A percentile compares a stretch with the other conserved stretches of the same genome.
Evolutionary conservation across 257 asterid species (phyloP).

Genomic region (Forsythia suspensa): DNA sequence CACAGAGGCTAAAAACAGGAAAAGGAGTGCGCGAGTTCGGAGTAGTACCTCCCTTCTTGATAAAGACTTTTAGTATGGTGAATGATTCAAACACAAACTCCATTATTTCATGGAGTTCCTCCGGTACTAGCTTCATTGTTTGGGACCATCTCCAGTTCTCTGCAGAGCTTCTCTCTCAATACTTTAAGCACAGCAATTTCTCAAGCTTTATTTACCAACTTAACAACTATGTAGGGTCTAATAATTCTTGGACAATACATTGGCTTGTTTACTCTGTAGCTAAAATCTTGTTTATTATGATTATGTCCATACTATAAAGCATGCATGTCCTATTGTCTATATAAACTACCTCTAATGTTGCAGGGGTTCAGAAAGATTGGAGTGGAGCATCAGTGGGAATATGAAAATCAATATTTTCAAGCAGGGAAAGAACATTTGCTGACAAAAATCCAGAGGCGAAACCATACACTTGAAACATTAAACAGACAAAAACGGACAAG

Average conservation of each 20-base stretch:
- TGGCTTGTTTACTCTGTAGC: background rate
- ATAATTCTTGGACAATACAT: background rate
- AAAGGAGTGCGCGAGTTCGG: conserved; percentile 10
- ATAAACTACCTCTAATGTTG: background rate
- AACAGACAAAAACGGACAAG: background rate
- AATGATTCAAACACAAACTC: conserved; percentile 51
- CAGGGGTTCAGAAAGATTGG: conserved; percentile 71
- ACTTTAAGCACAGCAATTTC: conserved; percentile 55
- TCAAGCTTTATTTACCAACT: conserved; percentile 69
- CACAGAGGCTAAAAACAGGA: background rate
- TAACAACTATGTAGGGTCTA: conserved; percentile 55
- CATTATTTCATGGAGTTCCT: conserved; percentile 48
- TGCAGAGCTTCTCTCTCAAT: conserved; percentile 41
- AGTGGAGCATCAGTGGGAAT: conserved; percentile 55
- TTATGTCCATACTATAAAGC: background rate
- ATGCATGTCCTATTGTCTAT: background rate
- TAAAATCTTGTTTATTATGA: background rate
- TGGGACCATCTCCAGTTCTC: conserved; percentile 55
- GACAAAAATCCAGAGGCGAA: conserved; percentile 43
- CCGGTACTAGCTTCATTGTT: conserved; percentile 47
- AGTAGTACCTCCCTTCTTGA: conserved; percentile 49
- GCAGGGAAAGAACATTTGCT: conserved; percentile 45
- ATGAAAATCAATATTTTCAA: conserved; percentile 47
- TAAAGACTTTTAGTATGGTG: conserved; percentile 48
- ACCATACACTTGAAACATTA: background rate